Evolutionary conservation across 2,329 filamentous ascomycete species (phyloP).

Genomic region (Metarhizium guizhouense): DNA sequence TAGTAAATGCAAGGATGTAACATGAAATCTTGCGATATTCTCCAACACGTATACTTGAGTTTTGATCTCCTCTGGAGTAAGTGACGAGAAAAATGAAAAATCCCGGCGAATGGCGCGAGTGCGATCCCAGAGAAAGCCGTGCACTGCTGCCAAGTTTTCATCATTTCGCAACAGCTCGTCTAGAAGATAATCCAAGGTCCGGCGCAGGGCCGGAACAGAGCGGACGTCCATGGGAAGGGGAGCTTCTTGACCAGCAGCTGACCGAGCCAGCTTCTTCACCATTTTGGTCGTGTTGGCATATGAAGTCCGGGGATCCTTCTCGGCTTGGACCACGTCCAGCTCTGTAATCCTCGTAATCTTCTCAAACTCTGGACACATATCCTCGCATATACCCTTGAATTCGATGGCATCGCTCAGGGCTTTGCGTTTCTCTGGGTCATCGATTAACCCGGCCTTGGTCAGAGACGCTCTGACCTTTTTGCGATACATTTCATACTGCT

Average conservation of each 20-base stretch:
- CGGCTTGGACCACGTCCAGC: conserved; percentile 45
- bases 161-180: conserved; percentile 48
- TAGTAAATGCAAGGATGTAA: conserved; percentile 54
- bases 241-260: conserved; percentile 58
- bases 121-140: conserved; percentile 60
- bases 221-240: conserved; percentile 61
- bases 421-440: conserved; percentile 56
- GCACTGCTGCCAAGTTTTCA: conserved; percentile 43
- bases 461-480: conserved; percentile 46
- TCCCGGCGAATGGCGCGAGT: conserved; percentile 60
- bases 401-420: conserved; percentile 54
- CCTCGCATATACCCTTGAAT: conserved; percentile 59
- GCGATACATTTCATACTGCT: conserved; percentile 48
- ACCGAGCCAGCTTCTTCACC: conserved; percentile 60
- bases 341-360: conserved; percentile 54
- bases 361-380: conserved; percentile 63
- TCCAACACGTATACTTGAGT: conserved; percentile 56
- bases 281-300: conserved; percentile 44
- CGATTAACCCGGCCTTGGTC: conserved; percentile 51
- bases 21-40: conserved; percentile 58
- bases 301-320: conserved; percentile 37
- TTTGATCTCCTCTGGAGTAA: conserved; percentile 46
- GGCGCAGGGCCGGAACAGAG: conserved; percentile 47
- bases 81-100: conserved; percentile 57
- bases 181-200: conserved; percentile 55